Evolutionary conservation across 1,139 yeast genomes (phyloP), one percentile per base, ranked within the genome.

Genomic region (Scheffersomyces cryptocercus): DNA sequence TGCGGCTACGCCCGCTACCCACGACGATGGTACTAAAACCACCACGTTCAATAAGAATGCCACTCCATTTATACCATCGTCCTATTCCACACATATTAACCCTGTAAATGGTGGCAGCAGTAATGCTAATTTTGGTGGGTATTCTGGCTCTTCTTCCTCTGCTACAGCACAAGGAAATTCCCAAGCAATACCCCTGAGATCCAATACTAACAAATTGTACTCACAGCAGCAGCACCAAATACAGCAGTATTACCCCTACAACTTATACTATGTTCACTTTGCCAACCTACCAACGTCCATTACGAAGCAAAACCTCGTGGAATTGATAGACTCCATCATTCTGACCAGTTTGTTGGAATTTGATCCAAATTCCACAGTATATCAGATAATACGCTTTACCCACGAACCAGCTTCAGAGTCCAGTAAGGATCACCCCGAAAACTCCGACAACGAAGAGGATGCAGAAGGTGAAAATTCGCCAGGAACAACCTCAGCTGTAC

Each of bases 21-120:
- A 5, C 26, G 26, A 20, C 26, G 26, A 20, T 20, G 26, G 26
- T 20, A 6, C 8, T 20, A 20, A 31, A 13, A 31, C 35, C 8
- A 31, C 35, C n/a, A 31, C 39, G 28, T 58, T 46, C 44, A 62
- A 66, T 46, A 61, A 53, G 39, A 56, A 61, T 45, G 70, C 70
- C 7, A 43, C 41, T 26, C 67, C 69, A 3, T 65, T 65, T 45
- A 42, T 58, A 31, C 70, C 68, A 20, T 31, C 35, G 14, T 15
- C 24, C 9, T 31, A 31, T 14, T 14, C 24, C 35, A 31, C 35
- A 31, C 26, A 20, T 20, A 20, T 20, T 20, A 31, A 31, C 35
- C 35, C 35, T 20, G 26, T 20, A 20, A 20, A 20, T 20, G 7
- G 26, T 20, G 26, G 26, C 8, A 20, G 8, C 26, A 20, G 26